Evolutionary conservation across 2,329 filamentous ascomycete genomes (phyloP).

Genomic region (Arthrobotrys sinensis): DNA sequence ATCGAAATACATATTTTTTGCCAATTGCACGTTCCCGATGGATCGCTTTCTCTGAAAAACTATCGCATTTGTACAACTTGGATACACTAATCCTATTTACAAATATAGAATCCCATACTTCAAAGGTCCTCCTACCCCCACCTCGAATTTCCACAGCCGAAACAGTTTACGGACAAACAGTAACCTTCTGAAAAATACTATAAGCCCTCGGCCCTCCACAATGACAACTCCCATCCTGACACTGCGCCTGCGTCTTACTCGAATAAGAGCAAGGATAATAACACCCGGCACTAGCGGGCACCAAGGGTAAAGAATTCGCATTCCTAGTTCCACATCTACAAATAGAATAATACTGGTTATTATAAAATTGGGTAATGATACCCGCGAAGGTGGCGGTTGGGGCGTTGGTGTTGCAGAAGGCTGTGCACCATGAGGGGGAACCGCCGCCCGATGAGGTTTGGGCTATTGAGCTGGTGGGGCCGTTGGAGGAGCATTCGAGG

Average conservation of each 20-base stretch:
- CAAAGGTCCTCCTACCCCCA: too few relatives aligned
- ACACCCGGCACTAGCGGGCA: neutral
- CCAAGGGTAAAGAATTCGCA: neutral
- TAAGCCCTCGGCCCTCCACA: slow-evolving; percentile 19
- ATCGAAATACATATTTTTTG: neutral
- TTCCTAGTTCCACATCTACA: neutral
- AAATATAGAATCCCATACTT: too few relatives aligned
- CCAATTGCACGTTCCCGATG: too few relatives aligned
- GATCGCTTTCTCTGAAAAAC: too few relatives aligned
- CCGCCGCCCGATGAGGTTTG: neutral
- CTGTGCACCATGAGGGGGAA: slow-evolving; percentile 5
- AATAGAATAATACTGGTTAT: neutral
- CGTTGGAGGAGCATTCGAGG: slow-evolving; percentile 5
- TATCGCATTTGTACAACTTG: too few relatives aligned
- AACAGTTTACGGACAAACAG: neutral
- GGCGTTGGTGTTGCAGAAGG: slow-evolving; percentile 10
- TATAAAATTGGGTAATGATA: slow-evolving; percentile 3
- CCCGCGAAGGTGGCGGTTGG: neutral
- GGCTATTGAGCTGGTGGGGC: neutral
- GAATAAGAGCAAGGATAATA: slow-evolving; percentile 11
- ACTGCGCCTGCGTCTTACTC: neutral
- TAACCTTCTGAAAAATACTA: slow-evolving; percentile 12
- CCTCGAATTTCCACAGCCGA: too few relatives aligned
- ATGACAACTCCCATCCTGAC: slow-evolving; percentile 8
- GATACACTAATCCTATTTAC: too few relatives aligned